A percentile compares a stretch with the other conserved stretches of the same genome.
phyloP scores from a whole-genome alignment of 2,329 filamentous ascomycete genomes.

The Tolypocladium tundrense region DNA sequence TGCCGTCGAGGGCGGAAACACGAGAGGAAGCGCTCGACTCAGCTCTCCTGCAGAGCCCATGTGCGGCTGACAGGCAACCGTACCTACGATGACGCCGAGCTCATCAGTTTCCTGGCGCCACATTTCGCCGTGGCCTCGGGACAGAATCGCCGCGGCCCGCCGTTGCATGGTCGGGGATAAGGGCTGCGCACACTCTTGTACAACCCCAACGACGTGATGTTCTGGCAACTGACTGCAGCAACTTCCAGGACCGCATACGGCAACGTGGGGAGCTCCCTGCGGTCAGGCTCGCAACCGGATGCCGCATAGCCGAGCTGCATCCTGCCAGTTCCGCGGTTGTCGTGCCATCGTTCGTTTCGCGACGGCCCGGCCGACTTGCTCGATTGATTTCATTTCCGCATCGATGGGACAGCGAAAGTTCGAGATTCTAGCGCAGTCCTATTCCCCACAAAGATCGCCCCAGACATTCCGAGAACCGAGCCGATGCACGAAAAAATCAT shows the following conservation, averaged over 20 bases:
- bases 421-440: background rate
- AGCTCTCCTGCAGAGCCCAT: background rate
- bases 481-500: background rate
- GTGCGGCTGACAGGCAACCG: background rate
- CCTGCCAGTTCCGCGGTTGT: background rate
- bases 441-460: background rate
- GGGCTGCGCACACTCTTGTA: background rate
- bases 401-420: too few species aligned
- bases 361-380: background rate
- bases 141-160: background rate
- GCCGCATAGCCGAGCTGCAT: background rate
- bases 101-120: background rate
- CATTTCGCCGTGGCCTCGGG: background rate
- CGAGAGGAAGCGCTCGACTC: background rate
- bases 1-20: background rate
- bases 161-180: background rate
- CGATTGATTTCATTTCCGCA: background rate
- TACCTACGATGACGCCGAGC: background rate
- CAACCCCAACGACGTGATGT: background rate
- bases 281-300: background rate
- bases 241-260: background rate
- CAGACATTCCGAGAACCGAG: background rate
- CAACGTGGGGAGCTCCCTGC: background rate
- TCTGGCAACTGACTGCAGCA: background rate
- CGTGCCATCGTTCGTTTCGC: background rate